Evolutionary conservation across 345 rosid genomes (phyloP), one percentile per base, ranked within the genome.

Genomic region (Salix koriyanagi): DNA sequence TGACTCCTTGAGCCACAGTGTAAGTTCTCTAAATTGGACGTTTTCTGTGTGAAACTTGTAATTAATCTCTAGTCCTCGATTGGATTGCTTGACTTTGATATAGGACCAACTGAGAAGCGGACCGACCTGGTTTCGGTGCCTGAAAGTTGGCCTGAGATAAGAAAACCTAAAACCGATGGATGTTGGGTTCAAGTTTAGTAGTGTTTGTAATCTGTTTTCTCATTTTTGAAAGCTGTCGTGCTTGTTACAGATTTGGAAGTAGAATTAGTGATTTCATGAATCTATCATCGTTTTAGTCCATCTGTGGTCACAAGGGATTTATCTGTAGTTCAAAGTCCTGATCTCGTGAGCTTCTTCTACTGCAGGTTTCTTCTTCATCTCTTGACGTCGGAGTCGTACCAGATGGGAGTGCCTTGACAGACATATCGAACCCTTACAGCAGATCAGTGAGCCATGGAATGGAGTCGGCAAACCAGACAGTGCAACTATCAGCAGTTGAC

Each of bases 341-440:
- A 44, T 44, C 48, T 44, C 3, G 48, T 13, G 48, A 21, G 62
- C 25, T 56, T 30, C 11, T 56, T 30, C 12, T 39, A 58, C 4
- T 28, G 25, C 91, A 96, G 97, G 89, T 92, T 11, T 92, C 99
- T 4, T 94, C 98, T 2, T 94, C 99, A 18, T 92, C 98, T 3
- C 28, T 90, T 70, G 99, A 96, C 14, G 97, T 91, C 0, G 97
- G 98, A 65, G 97, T 94, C 74, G 98, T 94, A 30, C 99, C 99
- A 25, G 98, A 96, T 39, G 97, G 90, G 1, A 87, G 93, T 70
- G 79, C 83, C 5, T 81, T 76, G 75, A 83, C 91, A 0, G 99
- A 96, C 78, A 76, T 90, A 66, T 89, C 98, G 9, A 89, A 89
- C 65, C 80, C 90, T 13, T 87, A 77, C 87, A 70, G 83, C 6